Percentiles rank a stretch among this genome's conserved stretches.
Evolutionary conservation across 2,329 filamentous ascomycete species (phyloP).

Genomic region (Chrysosporium queenslandicum): DNA sequence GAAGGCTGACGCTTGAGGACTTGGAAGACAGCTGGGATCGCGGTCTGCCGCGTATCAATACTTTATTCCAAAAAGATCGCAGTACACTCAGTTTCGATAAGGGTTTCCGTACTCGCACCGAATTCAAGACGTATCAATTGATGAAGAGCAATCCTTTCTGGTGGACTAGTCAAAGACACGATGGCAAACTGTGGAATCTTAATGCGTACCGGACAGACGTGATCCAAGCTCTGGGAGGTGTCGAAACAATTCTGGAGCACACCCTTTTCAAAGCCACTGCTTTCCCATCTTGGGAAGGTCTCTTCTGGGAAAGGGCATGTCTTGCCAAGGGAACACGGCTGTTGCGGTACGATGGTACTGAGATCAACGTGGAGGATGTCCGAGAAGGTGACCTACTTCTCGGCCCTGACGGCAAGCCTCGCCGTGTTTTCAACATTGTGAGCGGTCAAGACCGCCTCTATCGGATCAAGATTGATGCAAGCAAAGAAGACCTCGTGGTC

Average conservation of each 20-base stretch:
- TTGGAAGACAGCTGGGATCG: slow-evolving; percentile 98
- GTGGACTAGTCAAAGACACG: slow-evolving; percentile 97
- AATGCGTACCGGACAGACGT: slow-evolving; percentile 95
- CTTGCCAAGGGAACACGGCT: slow-evolving; percentile 39
- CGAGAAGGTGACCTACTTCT: slow-evolving; percentile 42
- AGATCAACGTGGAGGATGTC: slow-evolving; percentile 42
- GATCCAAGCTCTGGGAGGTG: slow-evolving; percentile 89
- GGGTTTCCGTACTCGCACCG: slow-evolving; percentile 85
- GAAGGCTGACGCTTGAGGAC: slow-evolving; percentile 86
- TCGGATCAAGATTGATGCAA: slow-evolving; percentile 38
- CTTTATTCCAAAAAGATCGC: slow-evolving; percentile 94
- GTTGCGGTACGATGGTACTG: slow-evolving; percentile 37
- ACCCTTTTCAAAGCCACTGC: slow-evolving; percentile 94
- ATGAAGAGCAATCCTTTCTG: slow-evolving; percentile 99
- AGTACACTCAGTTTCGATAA: slow-evolving; percentile 98
- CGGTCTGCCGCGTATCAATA: slow-evolving; percentile 94
- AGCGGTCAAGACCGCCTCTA: slow-evolving; percentile 41
- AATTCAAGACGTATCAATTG: slow-evolving; percentile 96
- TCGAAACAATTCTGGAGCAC: slow-evolving; percentile 95
- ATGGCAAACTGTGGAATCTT: slow-evolving; percentile 94
- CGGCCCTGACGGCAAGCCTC: slow-evolving; percentile 41
- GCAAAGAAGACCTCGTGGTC: slow-evolving; percentile 42
- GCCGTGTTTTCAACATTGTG: slow-evolving; percentile 44
- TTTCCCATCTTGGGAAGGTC: slow-evolving; percentile 91
- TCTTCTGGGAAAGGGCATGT: slow-evolving; percentile 72